Evolutionary conservation across 768 basidiomycete genomes (phyloP), one percentile per base, ranked within the genome.

Genomic region (Suillus sp.): DNA sequence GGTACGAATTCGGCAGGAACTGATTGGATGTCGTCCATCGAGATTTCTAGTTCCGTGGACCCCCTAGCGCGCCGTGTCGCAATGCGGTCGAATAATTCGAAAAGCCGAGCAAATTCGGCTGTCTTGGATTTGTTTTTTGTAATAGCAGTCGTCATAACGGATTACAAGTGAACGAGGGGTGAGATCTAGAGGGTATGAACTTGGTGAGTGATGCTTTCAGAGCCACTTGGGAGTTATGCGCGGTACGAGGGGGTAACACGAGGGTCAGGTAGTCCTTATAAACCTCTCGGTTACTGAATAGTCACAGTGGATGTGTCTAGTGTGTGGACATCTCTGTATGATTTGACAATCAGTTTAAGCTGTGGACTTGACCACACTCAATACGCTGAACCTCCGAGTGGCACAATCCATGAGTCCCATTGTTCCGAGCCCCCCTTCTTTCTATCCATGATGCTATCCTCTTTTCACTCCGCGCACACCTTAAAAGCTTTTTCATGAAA

Each of bases 91-190:
- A 86, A 86, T 59, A 84, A 71, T 45, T 81, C 78, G 63, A 85
- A 83, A 42, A 88, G 81, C 59, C 77, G 76, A 2, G 83, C 82
- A 65, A 86, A 83, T 57, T 87, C 86, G 45, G 81, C 79, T 11
- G 74, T 80, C 69, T 79, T 83, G 56, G 76, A 65, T 32, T 81
- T 74, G 45, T 71, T 68, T 47, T 73, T 59, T 42, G 69, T 66
- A 56, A 62, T 64, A 18, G 67, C 57, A 10, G 61, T 64, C 1
- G 68, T 27, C 73, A 74, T 74, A 27, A 42, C 13, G 55, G 60
- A 47, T 58, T 50, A 47, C 55, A 64, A 42, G 35, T 38, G 56
- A 63, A 48, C 30, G 55, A 59, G 53, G 11, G 51, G 34, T 45
- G 30, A 18, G 51, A n/a, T n/a, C n/a, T n/a, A n/a, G n/a, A 27